Percentiles rank a stretch among this genome's conserved stretches.
phyloP scores from a whole-genome alignment of 768 basidiomycete species.

The Pleurotus eryngii region DNA sequence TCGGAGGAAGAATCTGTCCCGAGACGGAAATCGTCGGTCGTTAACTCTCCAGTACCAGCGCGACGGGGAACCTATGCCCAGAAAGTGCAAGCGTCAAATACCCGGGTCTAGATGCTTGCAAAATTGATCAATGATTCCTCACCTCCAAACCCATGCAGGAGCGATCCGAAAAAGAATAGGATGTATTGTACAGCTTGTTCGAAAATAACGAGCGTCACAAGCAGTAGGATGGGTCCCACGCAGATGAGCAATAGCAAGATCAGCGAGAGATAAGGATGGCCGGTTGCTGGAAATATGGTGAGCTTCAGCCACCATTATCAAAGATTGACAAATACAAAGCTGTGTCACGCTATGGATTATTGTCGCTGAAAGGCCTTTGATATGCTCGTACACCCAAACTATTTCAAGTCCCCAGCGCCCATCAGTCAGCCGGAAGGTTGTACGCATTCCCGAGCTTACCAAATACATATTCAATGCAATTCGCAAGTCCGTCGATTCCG shows the following conservation, averaged over 20 bases:
- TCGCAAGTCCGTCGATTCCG: constrained; percentile 1
- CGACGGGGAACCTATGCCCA: background rate
- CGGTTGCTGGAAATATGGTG: background rate
- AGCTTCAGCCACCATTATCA: background rate
- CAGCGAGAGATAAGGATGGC: background rate
- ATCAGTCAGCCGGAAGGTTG: no score
- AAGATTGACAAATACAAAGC: background rate
- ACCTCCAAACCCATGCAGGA: constrained; percentile 1
- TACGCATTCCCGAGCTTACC: background rate
- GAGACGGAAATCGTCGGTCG: background rate
- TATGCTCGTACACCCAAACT: constrained; percentile 5
- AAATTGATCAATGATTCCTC: background rate
- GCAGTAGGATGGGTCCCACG: background rate
- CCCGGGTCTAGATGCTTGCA: background rate
- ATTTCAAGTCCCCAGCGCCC: background rate
- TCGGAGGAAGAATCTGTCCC: constrained; percentile 6
- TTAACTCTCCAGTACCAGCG: constrained; percentile 6
- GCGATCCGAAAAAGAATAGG: background rate
- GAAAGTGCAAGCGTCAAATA: background rate
- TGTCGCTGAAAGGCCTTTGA: background rate
- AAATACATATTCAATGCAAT: background rate
- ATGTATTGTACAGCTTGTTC: constrained; percentile 2
- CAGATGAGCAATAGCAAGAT: background rate
- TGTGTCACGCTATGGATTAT: background rate
- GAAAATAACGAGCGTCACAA: constrained; percentile 1